Base-by-base conservation (phyloP, 164 flowering plant genomes). In the Litsea cubeba region DNA sequence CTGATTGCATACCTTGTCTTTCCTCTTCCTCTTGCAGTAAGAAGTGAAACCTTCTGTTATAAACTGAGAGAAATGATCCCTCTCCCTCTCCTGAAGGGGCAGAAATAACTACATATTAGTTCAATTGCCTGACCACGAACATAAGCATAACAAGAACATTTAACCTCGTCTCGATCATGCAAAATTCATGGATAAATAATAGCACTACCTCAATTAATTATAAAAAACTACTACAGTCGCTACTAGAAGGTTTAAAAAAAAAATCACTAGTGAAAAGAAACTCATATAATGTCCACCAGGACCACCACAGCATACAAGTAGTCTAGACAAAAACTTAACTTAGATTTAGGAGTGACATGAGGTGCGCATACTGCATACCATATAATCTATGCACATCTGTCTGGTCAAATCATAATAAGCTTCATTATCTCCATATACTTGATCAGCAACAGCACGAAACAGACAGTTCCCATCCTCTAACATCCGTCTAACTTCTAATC, bases 381-480 rank as follows among this genome's bases (percentile, higher is more conserved):
- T 96, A 77, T 96, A 96, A 78, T 96, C 99, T 15, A 96, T 91
- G 88, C 99, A 96, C 97, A 96, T 87, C 79, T 96, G 98, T 73
- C 99, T 87, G 65, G 82, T 74, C 84, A 88, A 83, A 81, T 94
- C 96, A 88, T 92, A 90, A 40, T 40, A 54, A 6, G 70, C 75
- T 77, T 96, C 99, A 72, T 93, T 82, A 79, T 96, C 99, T 70
- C 99, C 99, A 83, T 94, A 96, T 20, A 96, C 98, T 84, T 92
- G 99, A 88, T 96, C 99, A 68, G 97, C 98, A 73, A 96, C 93
- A 84, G 98, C 98, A 67, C 99, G 97, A 76, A 96, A 96, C 69
- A 96, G 91, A 79, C 99, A 96, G 78, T 96, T 96, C 58, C 99
- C 99, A 87, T 96, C 99, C 79, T 87, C 96, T 77, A 84, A 23